Conservation (phyloP, 2,329 filamentous ascomycete genomes). For the Fusarium buxicola region DNA sequence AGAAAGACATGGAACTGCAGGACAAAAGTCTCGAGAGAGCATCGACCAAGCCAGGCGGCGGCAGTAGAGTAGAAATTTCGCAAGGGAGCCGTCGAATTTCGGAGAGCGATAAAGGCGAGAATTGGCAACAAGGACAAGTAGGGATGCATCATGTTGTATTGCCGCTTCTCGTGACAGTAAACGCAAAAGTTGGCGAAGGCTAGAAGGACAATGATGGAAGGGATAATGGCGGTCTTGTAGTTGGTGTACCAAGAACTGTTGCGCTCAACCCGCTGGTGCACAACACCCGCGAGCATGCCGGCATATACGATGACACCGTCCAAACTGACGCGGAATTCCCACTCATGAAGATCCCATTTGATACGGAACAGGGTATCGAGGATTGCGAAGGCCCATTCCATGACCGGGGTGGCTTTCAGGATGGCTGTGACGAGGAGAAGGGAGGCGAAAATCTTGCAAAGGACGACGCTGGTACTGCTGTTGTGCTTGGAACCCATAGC, state of each 20-base stretch:
- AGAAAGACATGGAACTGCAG: constrained; percentile 73
- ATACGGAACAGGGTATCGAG: constrained; percentile 59
- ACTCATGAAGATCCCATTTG: constrained; percentile 60
- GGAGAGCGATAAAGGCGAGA: constrained; percentile 62
- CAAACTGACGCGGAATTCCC: constrained; percentile 62
- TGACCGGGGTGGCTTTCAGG: constrained; percentile 27
- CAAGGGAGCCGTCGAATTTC: constrained; percentile 54
- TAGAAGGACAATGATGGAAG: constrained; percentile 43
- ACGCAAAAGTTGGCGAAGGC: constrained; percentile 45
- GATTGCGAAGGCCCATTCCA: constrained; percentile 41
- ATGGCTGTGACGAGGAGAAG: constrained; percentile 54
- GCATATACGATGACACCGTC: constrained; percentile 68
- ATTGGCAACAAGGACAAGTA: constrained; percentile 66
- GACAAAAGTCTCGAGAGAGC: constrained; percentile 69
- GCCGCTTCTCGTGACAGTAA: constrained; percentile 13
- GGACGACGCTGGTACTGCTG: constrained; percentile 54
- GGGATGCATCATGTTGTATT: constrained; percentile 64
- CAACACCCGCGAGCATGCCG: constrained; percentile 60
- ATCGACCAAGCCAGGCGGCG: constrained; percentile 64
- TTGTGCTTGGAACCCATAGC: constrained; percentile 57
- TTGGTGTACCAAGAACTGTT: constrained; percentile 34
- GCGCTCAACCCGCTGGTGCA: constrained; percentile 38
- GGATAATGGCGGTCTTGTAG: constrained; percentile 36
- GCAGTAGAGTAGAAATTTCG: constrained; percentile 52
- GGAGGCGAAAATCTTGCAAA: constrained; percentile 59